Evolutionary conservation across 805 yeast genomes (phyloP), one percentile per base, ranked within the genome.

Genomic region (Hagleromyces aurorensis): DNA sequence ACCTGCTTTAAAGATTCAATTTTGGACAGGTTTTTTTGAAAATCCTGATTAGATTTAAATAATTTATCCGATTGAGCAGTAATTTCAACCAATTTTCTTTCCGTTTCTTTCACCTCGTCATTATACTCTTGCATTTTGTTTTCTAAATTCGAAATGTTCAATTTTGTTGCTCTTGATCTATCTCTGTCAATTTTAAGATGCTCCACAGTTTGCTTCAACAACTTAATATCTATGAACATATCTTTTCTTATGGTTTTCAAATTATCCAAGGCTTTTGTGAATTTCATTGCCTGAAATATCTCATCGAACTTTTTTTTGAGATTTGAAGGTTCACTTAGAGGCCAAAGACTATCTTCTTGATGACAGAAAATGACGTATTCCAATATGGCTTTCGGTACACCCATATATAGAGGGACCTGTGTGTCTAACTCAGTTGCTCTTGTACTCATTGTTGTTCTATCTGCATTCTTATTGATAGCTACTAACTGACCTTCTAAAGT

Each of bases 271-370:
- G 91, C 94, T 50, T 84, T 89, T 1, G 96, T 85, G 48, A 82
- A 93, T 53, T 84, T 86, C 43, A 85, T 72, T 0, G 96, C 96
- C 57, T 91, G 96, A 48, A 91, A 91, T 6, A 91, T 89, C 55
- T 91, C 98, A 55, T 91, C 98, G 47, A 91, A 93, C 30, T 89
- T 70, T 58, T 87, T 87, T 58, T 91, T 93, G 51, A 91, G 67
- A 8, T 70, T 70, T 2, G 94, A 68, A 1, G 98, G 93, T 55
- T 91, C 99, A 43, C 87, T 73, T 27, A 91, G 64, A 1, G 99
- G 99, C 99, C 99, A 91, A 16, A 85, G 57, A 44, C 89, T 78
- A 37, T 91, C 99, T 48, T 91, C 99, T 54, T 91, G 99, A 50
- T 91, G 99, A 49, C 98, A 89, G 57, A 91, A 91, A 1, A 89